Conservation (phyloP, 2,329 filamentous ascomycete genomes). For the Truncatella angustata region DNA sequence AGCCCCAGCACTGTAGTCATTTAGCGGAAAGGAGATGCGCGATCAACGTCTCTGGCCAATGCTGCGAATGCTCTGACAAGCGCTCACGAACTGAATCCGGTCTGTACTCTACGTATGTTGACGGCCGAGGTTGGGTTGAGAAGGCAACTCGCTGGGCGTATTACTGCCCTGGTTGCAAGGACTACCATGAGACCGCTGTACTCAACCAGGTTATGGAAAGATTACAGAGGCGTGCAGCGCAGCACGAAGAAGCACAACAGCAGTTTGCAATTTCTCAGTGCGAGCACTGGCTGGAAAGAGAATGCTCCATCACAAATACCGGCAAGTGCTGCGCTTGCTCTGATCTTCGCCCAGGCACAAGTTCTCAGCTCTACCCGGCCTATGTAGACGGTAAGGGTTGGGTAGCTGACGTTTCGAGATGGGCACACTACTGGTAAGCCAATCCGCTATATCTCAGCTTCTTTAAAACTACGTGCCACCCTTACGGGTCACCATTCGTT, state of each 20-base stretch:
- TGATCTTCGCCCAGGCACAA: conserved; percentile 11
- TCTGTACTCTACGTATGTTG: conserved; percentile 16
- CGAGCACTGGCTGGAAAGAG: conserved; percentile 3
- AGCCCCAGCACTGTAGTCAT: background rate
- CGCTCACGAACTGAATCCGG: conserved; percentile 12
- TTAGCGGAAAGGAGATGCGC: background rate
- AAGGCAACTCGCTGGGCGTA: conserved; percentile 16
- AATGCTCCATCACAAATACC: background rate
- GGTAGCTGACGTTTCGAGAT: conserved; percentile 13
- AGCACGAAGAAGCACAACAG: background rate
- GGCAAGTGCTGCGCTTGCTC: conserved; percentile 15
- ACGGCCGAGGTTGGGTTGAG: conserved; percentile 14
- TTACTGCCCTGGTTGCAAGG: conserved; percentile 15
- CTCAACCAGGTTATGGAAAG: background rate
- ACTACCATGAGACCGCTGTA: background rate
- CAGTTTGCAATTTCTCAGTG: background rate
- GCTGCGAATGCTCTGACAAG: conserved; percentile 16
- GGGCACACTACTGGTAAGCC: conserved; percentile 17
- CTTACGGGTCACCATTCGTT: too few relatives aligned
- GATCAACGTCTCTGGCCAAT: background rate
- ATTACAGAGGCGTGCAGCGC: background rate
- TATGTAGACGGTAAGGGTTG: conserved; percentile 16
- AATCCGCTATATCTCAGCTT: too few relatives aligned
- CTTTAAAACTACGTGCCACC: background rate
- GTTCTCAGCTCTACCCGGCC: conserved; percentile 12